Evolutionary conservation across 306 rosid genomes (phyloP).

Genomic region (Potentilla sterilis): DNA sequence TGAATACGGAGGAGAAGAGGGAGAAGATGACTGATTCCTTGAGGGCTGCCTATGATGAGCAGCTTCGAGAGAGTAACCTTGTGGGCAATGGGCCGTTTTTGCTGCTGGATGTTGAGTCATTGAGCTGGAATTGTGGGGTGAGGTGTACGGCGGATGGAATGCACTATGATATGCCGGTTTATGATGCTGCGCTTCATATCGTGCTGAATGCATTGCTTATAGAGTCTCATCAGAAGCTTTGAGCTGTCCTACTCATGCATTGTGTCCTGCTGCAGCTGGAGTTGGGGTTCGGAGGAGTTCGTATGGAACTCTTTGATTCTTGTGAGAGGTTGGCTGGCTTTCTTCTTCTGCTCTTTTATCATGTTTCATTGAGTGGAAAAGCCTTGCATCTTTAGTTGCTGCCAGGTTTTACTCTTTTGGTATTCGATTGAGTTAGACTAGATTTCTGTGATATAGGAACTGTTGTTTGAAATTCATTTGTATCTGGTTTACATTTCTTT

Average conservation of each 20-base stretch:
- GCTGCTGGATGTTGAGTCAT: slow-evolving; percentile 62
- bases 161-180: slow-evolving; percentile 77
- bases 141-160: slow-evolving; percentile 88
- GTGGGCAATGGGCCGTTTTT: slow-evolving; percentile 74
- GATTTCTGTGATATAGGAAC: slow-evolving; percentile 37
- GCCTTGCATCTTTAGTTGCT: slow-evolving; percentile 14
- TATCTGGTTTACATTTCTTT: slow-evolving; percentile 13
- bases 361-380: not conserved
- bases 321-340: slow-evolving; percentile 29
- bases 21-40: slow-evolving; percentile 68
- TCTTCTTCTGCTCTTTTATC: slow-evolving; percentile 23
- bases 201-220: slow-evolving; percentile 85
- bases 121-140: slow-evolving; percentile 95
- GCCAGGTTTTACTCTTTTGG: slow-evolving; percentile 14
- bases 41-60: slow-evolving; percentile 56
- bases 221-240: slow-evolving; percentile 92
- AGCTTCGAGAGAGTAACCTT: slow-evolving; percentile 50
- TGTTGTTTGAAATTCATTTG: slow-evolving; percentile 32
- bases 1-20: slow-evolving; percentile 84
- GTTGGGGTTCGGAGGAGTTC: slow-evolving; percentile 16
- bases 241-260: slow-evolving; percentile 30
- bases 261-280: slow-evolving; percentile 13
- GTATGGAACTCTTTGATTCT: slow-evolving; percentile 27
- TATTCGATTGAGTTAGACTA: slow-evolving; percentile 35
- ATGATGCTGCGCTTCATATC: slow-evolving; percentile 78